phyloP scores from a whole-genome alignment of 2,329 filamentous ascomycete genomes.

The Scopulariopsis brevicaulis region DNA sequence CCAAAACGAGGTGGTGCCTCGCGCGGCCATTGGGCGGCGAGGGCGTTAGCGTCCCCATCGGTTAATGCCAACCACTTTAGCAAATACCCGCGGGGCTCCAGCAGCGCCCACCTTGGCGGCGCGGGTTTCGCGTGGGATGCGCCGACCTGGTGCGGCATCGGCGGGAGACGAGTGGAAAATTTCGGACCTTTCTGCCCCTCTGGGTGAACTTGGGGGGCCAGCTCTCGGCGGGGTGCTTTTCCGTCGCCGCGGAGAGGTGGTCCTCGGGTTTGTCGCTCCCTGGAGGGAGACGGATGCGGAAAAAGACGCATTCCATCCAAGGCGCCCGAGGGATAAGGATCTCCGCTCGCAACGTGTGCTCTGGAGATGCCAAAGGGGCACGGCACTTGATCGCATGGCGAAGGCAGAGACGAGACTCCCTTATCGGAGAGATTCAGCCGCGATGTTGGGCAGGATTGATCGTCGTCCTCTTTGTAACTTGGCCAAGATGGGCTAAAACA shows the following conservation, averaged over 20 bases:
- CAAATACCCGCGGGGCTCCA: background rate
- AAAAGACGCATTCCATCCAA: background rate
- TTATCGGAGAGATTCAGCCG: background rate
- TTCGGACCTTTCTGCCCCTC: background rate
- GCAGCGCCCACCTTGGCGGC: background rate
- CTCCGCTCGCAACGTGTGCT: background rate
- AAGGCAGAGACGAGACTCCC: background rate
- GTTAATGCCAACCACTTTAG: background rate
- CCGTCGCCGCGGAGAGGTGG: background rate
- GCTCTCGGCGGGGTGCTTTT: background rate
- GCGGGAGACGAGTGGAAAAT: background rate
- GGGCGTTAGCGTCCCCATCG: background rate
- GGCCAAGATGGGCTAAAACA: background rate
- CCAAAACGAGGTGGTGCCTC: background rate
- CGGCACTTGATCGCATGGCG: background rate
- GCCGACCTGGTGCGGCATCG: background rate
- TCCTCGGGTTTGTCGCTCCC: background rate
- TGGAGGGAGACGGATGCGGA: too few species aligned
- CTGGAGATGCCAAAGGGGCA: background rate
- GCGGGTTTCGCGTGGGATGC: background rate
- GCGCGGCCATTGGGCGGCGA: background rate
- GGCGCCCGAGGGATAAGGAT: background rate
- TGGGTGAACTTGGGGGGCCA: background rate
- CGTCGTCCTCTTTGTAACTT: background rate
- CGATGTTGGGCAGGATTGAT: background rate